Evolutionary conservation across 441 rosid genomes (phyloP), one percentile per base, ranked within the genome.

Genomic region (Gossypium armourianum): DNA sequence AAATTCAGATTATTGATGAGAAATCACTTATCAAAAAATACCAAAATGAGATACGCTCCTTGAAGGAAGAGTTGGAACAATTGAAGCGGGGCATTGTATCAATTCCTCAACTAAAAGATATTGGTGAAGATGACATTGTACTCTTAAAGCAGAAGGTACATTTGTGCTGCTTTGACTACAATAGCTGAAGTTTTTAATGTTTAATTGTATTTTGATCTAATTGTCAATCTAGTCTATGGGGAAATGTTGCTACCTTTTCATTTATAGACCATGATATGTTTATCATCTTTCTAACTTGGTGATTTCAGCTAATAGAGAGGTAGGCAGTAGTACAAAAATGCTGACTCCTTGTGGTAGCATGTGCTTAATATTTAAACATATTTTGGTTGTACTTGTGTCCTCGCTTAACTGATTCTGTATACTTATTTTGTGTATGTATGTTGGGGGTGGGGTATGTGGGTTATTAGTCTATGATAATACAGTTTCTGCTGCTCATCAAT

Each of bases 111-210:
- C 62, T 83, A 70, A 90, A 86, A 68, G 87, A 88, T 75, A 77
- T 72, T 50, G 78, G 79, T 54, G 95, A 82, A 81, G 93, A 92
- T 72, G 84, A 92, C 79, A 84, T 90, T 70, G 84, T 90, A 74
- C 83, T 85, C 74, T 85, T 90, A 76, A 92, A 90, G 77, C 98
- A 89, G 82, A 90, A 90, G 94, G 99, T 95, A 85, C 28, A 62
- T 53, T 45, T 24, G 4, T 67, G 4, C 16, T 67, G 13, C 8
- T 1, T 16, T 52, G 24, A 67, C 23, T 65, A 52, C 71, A 52
- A 29, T 26, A 8, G 26, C 24, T 66, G 57, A 28, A 9, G 20
- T n/a, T 58, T 47, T 55, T 19, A 54, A 68, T 68, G 62, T 54
- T 68, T 54, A 29, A 1, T 53, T 68, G 23, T 68, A 1, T 21